Base-by-base conservation (phyloP, 2,329 filamentous ascomycete species). In the Cladorrhinum sp. region DNA sequence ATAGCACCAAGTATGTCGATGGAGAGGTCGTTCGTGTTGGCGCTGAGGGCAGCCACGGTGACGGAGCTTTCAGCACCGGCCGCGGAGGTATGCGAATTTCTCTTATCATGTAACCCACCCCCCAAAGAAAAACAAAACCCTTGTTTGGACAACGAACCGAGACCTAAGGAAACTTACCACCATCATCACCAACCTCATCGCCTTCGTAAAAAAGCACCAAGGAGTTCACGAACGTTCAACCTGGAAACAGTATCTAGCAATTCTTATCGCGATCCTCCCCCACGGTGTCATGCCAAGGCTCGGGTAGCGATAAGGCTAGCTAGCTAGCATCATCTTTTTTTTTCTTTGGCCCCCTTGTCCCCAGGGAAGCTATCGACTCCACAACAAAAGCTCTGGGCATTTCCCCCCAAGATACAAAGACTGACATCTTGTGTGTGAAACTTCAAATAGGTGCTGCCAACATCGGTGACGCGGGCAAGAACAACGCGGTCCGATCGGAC, bases 11-110 rank as follows among this genome's bases (percentile, higher is more conserved):
- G 66, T 88, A 88, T 70, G 79, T 80, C 64, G 86, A 88, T 65
- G 86, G 85, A 67, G 82, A 84, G 65, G 83, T 88, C 57, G 83
- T 84, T 59, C 82, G 85, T 53, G 70, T 78, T 49, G 84, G 83
- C 55, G 70, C 75, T 2, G 76, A 78, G 70, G 83, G 83, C 65
- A 82, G 80, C 71, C 83, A 86, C 67, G 78, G 79, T 23, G 83
- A 85, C 65, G 84, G 83, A 66, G 80, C 82, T 49, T 85, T 79
- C 71, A 85, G 82, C 71, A 79, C 82, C 9, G 84, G 84, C 21
- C 80, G 83, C 69, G 83, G 83, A 78, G 83, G 83, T 84, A 73
- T n/a, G 67, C 20, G 18, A 23, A 48, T 50, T 50, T 21, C 2
- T 21, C n/a, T 14, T 23, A 14, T 16, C 33, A 20, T 58, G 23